Conservation (phyloP, 2,329 filamentous ascomycete genomes). For the Anthostomella pinea region DNA sequence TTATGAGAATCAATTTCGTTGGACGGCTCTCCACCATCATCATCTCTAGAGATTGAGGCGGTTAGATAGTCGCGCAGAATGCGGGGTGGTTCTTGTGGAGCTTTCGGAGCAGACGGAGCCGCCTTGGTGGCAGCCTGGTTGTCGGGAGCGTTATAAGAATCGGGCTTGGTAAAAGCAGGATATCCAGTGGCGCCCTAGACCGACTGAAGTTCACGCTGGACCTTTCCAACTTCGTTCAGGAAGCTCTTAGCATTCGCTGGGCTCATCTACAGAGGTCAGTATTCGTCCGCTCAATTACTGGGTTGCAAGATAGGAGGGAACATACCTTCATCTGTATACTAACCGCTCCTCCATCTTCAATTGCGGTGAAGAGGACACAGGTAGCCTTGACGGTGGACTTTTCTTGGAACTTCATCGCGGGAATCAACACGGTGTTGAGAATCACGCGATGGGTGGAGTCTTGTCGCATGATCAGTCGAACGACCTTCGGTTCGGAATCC, state of each 20-base stretch:
- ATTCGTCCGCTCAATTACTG: too few relatives aligned
- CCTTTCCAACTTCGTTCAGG: slow-evolving; percentile 45
- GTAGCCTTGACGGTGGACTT: slow-evolving; percentile 71
- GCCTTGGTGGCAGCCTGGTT: not conserved
- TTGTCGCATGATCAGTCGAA: slow-evolving; percentile 84
- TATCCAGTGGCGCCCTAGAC: slow-evolving; percentile 24
- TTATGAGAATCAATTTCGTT: not conserved
- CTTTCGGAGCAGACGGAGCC: not conserved
- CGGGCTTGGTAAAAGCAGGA: slow-evolving; percentile 2
- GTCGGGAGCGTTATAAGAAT: not conserved
- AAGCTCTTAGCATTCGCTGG: slow-evolving; percentile 52
- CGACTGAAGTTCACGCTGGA: slow-evolving; percentile 50
- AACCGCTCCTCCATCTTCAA: slow-evolving; percentile 55
- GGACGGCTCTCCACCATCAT: not conserved
- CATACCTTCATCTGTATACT: slow-evolving; percentile 61
- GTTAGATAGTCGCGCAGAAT: slow-evolving; percentile 2
- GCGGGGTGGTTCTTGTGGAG: not conserved
- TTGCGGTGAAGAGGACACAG: slow-evolving; percentile 63
- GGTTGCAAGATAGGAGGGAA: too few relatives aligned
- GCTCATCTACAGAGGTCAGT: slow-evolving; percentile 48
- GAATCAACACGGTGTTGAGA: slow-evolving; percentile 78
- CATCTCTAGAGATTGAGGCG: not conserved
- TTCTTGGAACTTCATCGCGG: slow-evolving; percentile 75
- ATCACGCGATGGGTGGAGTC: slow-evolving; percentile 86
- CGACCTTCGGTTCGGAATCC: slow-evolving; percentile 49